These are phyloP conservation scores for Comarum palustre DNA, from an alignment of 306 rosid genomes.

Conservation along the genomic window DNA sequence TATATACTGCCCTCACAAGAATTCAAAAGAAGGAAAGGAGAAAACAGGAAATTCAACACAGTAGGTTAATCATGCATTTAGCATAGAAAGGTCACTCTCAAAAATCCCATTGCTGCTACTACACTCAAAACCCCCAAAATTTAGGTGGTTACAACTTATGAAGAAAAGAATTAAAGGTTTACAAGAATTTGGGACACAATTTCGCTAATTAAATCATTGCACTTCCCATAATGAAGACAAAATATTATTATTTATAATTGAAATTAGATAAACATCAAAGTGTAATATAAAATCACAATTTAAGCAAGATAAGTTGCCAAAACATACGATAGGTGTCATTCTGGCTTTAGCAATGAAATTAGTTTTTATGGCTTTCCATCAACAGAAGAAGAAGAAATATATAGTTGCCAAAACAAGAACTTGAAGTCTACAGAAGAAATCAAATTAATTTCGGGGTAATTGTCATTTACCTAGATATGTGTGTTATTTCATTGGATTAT, in stretches of 20 bases:
- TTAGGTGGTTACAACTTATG: background rate
- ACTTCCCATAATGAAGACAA: background rate
- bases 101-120: slow-evolving; percentile 9
- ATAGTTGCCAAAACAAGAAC: too few species aligned
- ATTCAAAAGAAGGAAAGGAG: slow-evolving; percentile 27
- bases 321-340: too few species aligned
- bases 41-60: slow-evolving; percentile 42
- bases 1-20: slow-evolving; percentile 31
- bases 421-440: background rate
- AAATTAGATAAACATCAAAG: background rate
- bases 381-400: too few species aligned
- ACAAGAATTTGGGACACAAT: background rate
- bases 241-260: background rate
- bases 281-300: background rate
- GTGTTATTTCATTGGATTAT: slow-evolving; percentile 16
- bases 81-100: slow-evolving; percentile 24
- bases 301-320: background rate
- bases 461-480: slow-evolving; percentile 16
- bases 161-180: background rate
- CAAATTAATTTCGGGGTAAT: background rate
- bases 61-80: slow-evolving; percentile 43
- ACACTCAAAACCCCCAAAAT: background rate
- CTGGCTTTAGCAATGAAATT: too few species aligned
- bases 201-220: background rate
- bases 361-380: too few species aligned